Evolutionary conservation across 140 eudicot species (phyloP), one percentile per base, ranked within the genome.

Genomic region (Ambrosia hybrid): DNA sequence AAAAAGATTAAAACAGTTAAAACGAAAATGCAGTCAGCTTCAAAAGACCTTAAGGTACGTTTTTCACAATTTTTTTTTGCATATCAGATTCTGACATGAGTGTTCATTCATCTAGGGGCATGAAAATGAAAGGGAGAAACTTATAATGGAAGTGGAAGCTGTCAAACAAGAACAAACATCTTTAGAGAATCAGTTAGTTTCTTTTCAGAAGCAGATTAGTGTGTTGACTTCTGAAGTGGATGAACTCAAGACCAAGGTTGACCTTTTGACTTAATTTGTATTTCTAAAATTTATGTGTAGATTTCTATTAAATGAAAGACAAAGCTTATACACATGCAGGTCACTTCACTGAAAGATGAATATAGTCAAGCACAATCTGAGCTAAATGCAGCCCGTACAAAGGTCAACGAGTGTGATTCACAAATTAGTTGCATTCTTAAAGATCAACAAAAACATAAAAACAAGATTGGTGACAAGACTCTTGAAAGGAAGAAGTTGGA

Each of bases 111-210:
- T 67, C 4, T 64, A 95, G 99, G 95, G 90, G 17, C 96, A 91
- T 80, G 95, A 86, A 72, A 91, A 85, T 80, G 85, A 81, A 76
- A 79, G 89, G 78, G 97, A 95, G 88, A 91, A 81, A 81, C 95
- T 95, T 63, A 71, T 86, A 45, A 91, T 95, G 99, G 96, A 95
- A 82, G 83, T 83, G 76, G 99, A 95, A 72, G 99, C 89, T 41
- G 90, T 80, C 41, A 77, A 85, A 74, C 81, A 91, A 72, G 99
- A 95, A 72, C 86, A 83, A 17, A 71, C 61, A 60, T 86, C 95
- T 3, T 74, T 88, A 74, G 97, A 83, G 79, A 85, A 75, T 74
- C 99, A 95, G 57, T 57, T 88, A 57, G 86, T 67, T 64, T 76
- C 89, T 80, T 76, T 83, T 45, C 80, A 77, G 69, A 85, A 85